Conservation (phyloP, 495 filamentous ascomycete species). For the Penicillium silybi region DNA sequence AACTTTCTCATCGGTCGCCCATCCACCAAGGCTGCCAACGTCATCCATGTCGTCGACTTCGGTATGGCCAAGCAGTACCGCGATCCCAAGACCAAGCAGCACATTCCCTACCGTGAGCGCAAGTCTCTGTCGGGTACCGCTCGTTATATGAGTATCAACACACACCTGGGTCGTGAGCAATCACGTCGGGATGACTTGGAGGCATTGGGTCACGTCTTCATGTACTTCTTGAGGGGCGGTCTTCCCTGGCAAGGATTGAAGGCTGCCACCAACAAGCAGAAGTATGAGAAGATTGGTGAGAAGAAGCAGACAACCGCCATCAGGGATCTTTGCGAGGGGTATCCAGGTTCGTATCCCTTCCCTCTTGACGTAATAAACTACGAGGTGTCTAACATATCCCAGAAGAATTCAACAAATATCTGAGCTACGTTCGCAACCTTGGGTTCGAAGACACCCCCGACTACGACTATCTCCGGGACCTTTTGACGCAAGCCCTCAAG, state of each 20-base stretch:
- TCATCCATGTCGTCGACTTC: constrained; percentile 99
- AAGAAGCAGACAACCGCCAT: constrained; percentile 98
- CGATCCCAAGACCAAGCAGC: constrained; percentile 98
- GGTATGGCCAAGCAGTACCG: constrained; percentile 99
- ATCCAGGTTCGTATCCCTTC: constrained; percentile 59
- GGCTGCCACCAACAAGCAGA: constrained; percentile 99
- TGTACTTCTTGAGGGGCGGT: constrained; percentile 97
- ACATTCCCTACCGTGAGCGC: constrained; percentile 96
- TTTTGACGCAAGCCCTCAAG: constrained; percentile 96
- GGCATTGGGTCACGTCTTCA: constrained; percentile 95
- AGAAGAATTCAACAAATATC: constrained; percentile 96
- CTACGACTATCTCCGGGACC: constrained; percentile 95
- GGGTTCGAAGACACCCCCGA: constrained; percentile 98
- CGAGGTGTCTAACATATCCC: constrained; percentile 14
- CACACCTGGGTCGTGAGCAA: constrained; percentile 93
- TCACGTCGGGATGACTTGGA: constrained; percentile 95
- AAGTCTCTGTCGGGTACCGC: constrained; percentile 97
- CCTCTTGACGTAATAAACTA: background rate
- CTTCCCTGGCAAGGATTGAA: constrained; percentile 98
- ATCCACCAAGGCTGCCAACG: constrained; percentile 86
- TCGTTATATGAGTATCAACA: constrained; percentile 99
- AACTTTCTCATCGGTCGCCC: constrained; percentile 99
- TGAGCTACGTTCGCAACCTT: constrained; percentile 94
- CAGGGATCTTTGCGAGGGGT: constrained; percentile 95
- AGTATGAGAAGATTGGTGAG: constrained; percentile 99